Evolutionary conservation across 2,329 filamentous ascomycete species (phyloP).

Genomic region (Fusarium sp.): DNA sequence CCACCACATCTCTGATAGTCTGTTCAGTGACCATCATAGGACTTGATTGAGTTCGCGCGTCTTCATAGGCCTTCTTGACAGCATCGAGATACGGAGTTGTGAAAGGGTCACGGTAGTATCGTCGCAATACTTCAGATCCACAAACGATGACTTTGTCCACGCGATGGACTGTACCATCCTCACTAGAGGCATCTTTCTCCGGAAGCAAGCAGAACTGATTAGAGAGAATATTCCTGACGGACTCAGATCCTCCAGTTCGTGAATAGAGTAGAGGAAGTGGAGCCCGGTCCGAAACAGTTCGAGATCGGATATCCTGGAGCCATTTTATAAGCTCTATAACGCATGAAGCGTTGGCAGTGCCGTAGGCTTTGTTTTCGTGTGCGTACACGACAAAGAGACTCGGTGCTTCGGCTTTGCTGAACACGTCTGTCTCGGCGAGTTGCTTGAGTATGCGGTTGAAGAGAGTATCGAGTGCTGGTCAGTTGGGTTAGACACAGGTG

Average conservation of each 20-base stretch:
- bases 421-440: neutral
- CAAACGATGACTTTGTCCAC: neutral
- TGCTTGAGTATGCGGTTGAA: neutral
- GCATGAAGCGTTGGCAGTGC: neutral
- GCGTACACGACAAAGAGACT: neutral
- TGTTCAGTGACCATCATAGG: accelerated
- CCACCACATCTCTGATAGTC: neutral
- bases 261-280: neutral
- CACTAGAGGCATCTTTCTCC: neutral
- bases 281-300: neutral
- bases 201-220: neutral
- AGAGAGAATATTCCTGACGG: neutral
- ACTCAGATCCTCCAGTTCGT: neutral
- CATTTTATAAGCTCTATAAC: neutral
- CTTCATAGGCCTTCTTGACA: neutral
- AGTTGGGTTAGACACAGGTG: no score
- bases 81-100: neutral
- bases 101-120: neutral
- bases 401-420: neutral
- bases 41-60: no score
- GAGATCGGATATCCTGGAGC: neutral
- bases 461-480: neutral
- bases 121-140: neutral
- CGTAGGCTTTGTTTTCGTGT: neutral
- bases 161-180: neutral